A percentile compares a stretch with the other conserved stretches of the same genome.
Evolutionary conservation across 2,329 filamentous ascomycete species (phyloP).

Genomic region (Colletotrichum ledebouriae): DNA sequence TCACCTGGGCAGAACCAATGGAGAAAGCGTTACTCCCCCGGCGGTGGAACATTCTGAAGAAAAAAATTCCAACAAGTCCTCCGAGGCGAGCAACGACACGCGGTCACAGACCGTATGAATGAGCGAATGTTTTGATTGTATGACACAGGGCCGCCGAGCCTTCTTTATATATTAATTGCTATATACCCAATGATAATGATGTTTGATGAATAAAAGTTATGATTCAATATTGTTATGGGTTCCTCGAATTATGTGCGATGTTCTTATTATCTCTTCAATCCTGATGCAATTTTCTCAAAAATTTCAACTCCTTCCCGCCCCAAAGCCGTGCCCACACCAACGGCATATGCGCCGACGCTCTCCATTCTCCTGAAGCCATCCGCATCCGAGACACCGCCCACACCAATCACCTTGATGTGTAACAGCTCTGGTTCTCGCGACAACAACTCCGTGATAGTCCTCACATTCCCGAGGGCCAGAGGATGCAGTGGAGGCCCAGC

Average conservation of each 20-base stretch:
- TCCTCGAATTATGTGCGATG: background rate
- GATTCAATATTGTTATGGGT: background rate
- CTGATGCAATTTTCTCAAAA: conserved; percentile 69
- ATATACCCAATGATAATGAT: conserved; percentile 43
- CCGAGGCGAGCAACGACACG: conserved; percentile 34
- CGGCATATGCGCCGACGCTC: conserved; percentile 73
- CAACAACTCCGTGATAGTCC: conserved; percentile 72
- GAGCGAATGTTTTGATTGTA: conserved; percentile 21
- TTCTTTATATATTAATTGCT: conserved; percentile 37
- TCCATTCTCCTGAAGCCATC: conserved; percentile 75
- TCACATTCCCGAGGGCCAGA: conserved; percentile 80
- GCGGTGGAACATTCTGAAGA: conserved; percentile 37
- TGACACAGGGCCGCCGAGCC: conserved; percentile 17
- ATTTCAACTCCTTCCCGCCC: conserved; percentile 72
- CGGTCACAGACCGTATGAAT: conserved; percentile 35
- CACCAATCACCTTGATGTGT: conserved; percentile 75
- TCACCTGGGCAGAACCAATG: conserved; percentile 31
- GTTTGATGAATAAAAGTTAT: conserved; percentile 32
- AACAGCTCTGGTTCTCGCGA: conserved; percentile 62
- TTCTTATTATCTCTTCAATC: background rate
- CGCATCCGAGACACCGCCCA: conserved; percentile 78
- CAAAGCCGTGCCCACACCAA: conserved; percentile 78
- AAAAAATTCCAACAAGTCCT: conserved; percentile 36
- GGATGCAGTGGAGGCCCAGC: conserved; percentile 80
- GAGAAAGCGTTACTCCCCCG: conserved; percentile 37